These are phyloP conservation scores for Xerocomellus intermedius DNA, from an alignment of 768 basidiomycete genomes.

Conservation along the genomic window DNA sequence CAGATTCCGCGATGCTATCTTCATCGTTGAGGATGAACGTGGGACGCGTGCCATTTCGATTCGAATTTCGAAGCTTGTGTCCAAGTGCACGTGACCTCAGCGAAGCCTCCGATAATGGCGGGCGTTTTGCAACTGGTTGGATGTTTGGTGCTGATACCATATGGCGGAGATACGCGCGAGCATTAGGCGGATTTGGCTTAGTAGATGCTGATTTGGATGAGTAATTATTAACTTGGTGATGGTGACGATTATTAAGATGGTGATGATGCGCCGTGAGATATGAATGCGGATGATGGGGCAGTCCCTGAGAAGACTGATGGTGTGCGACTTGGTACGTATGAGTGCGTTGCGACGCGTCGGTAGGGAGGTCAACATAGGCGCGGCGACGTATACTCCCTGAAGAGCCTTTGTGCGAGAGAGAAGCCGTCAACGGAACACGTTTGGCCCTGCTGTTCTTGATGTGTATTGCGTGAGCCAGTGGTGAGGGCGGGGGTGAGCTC, in stretches of 20 bases:
- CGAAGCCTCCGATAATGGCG: conserved; percentile 31
- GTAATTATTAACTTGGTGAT: conserved; percentile 23
- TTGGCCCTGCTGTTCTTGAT: conserved; percentile 7
- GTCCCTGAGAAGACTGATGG: conserved; percentile 26
- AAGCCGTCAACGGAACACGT: conserved; percentile 13
- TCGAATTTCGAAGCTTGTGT: too few relatives aligned
- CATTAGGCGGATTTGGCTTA: conserved; percentile 41
- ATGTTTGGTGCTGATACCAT: conserved; percentile 63
- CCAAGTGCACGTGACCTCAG: conserved; percentile 32
- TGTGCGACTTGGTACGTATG: conserved; percentile 13
- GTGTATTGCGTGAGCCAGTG: conserved; percentile 14
- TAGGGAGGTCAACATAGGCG: conserved; percentile 9
- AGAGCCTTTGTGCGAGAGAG: conserved; percentile 21
- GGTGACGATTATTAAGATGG: conserved; percentile 21
- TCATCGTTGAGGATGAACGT: conserved; percentile 36
- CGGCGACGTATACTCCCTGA: conserved; percentile 21
- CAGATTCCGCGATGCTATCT: conserved; percentile 24
- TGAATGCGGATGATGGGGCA: conserved; percentile 23
- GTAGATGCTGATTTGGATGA: conserved; percentile 22
- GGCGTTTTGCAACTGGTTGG: conserved; percentile 33
- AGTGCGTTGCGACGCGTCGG: conserved; percentile 7
- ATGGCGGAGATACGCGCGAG: conserved; percentile 69
- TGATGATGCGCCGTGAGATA: conserved; percentile 17
- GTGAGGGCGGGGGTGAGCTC: conserved; percentile 29
- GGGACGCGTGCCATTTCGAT: conserved; percentile 32